Base-by-base conservation (phyloP, 2,329 filamentous ascomycete species). In the Alternaria arborescens region DNA sequence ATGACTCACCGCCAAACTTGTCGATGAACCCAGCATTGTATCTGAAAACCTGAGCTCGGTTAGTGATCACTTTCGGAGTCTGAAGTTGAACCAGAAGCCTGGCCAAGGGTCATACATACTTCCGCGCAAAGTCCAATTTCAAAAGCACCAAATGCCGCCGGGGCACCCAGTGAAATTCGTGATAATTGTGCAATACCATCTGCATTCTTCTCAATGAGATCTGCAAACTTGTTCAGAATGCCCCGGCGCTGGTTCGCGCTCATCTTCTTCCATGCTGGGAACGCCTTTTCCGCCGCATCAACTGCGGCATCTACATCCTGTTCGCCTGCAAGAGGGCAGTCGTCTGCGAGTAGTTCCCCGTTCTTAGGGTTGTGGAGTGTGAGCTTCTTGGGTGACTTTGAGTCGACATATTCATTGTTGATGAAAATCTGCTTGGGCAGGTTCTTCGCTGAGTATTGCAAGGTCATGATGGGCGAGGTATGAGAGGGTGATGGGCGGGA, bases 361-460 rank as follows among this genome's bases (percentile, higher is more conserved):
- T 86, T 81, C 51, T 79, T 82, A 10, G 85, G 85, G 63, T 83
- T 85, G 74, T 78, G 73, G 5, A 85, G 71, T n/a, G 79, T 76
- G 38, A 86, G 77, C 52, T 82, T 85, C 68, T 82, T 81, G 28
- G 73, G 59, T 65, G 72, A 80, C 55, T 81, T 71, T 8, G 76
- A 69, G 42, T 73, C 65, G 36, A 78, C 74, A 36, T 74, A 78
- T 70, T 80, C 74, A 57, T 76, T 77, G 62, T 77, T 77, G 70
- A 80, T 78, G 63, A 79, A 78, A 44, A 79, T 68, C 43, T 79
- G 71, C 65, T 78, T 77, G 5, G 77, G 77, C 7, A 81, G 70
- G 46, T 79, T 80, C 42, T 74, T 71, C 14, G 63, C 55, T 11
- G 71, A 78, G 66, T 71, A 78, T 30, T 65, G 66, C 60, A 79